phyloP scores from a whole-genome alignment of 2,329 filamentous ascomycete species.

The Nothopassalora personata region DNA sequence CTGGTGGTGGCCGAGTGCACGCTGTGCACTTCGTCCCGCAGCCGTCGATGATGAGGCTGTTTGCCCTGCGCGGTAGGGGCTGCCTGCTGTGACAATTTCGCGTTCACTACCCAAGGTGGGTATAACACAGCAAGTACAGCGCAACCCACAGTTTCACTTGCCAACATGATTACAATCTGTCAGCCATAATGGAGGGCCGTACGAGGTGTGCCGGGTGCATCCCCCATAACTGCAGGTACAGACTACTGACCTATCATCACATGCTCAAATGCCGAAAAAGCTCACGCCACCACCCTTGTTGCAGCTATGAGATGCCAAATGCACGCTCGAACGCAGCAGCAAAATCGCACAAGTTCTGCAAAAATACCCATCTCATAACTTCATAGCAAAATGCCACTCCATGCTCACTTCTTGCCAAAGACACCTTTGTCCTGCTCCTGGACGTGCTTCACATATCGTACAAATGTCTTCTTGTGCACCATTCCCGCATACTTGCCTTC shows the following conservation, averaged over 20 bases:
- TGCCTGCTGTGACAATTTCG: not conserved
- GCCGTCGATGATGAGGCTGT: not conserved
- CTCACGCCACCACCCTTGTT: not conserved
- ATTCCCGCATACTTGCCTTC: conserved; percentile 84
- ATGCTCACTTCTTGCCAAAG: conserved; percentile 2
- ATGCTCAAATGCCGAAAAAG: conserved; percentile 2
- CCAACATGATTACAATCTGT: too few relatives aligned
- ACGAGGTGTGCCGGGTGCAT: too few relatives aligned
- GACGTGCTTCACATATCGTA: conserved; percentile 83
- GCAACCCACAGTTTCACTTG: not conserved
- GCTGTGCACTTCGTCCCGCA: not conserved
- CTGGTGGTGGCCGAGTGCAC: not conserved
- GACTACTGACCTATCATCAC: not conserved
- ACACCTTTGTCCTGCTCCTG: conserved; percentile 48
- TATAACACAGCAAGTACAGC: not conserved
- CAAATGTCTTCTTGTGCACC: conserved; percentile 95
- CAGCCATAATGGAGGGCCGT: too few relatives aligned
- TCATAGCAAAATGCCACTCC: not conserved
- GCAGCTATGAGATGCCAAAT: not conserved
- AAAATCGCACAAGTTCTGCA: not conserved
- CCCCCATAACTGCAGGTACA: not conserved
- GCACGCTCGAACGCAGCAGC: conserved; percentile 7
- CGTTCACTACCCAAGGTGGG: not conserved
- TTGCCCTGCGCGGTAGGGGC: not conserved
- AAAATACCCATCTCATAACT: not conserved